These are phyloP conservation scores for Cenchrus fungigraminus DNA, from an alignment of 176 grass and related monocot species.

Conservation along the genomic window DNA sequence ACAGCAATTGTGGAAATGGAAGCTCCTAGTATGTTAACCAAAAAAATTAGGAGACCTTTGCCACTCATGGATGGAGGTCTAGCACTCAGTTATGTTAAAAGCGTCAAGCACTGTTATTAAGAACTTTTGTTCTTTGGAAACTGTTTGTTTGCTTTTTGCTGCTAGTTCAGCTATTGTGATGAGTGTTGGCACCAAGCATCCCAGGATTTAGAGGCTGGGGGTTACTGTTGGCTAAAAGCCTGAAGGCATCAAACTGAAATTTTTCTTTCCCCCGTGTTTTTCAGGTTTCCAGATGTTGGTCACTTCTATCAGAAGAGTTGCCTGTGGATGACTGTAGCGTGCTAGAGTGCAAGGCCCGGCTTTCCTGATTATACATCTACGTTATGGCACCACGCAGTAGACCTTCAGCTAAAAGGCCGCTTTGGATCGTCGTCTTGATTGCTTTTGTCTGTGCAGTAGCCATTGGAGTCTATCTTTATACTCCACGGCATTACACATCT, in stretches of 20 bases:
- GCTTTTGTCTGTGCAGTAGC: constrained; percentile 64
- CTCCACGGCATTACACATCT: constrained; percentile 60
- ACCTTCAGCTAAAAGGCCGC: constrained; percentile 75
- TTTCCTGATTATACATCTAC: constrained; percentile 29
- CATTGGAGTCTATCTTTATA: constrained; percentile 71
- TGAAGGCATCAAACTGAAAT: not conserved
- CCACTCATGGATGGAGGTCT: too few relatives aligned
- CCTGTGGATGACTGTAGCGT: constrained; percentile 42
- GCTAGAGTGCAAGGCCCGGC: constrained; percentile 46
- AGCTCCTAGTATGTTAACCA: not conserved
- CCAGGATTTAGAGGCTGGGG: too few relatives aligned
- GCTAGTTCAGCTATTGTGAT: too few relatives aligned
- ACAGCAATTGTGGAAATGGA: not conserved
- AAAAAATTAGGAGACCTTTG: not conserved
- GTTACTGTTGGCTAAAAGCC: not conserved
- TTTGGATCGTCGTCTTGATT: constrained; percentile 72
- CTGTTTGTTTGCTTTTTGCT: too few relatives aligned
- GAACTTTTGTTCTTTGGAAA: too few relatives aligned
- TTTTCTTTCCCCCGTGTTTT: not conserved
- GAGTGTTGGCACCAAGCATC: too few relatives aligned
- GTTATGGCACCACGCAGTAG: constrained; percentile 69
- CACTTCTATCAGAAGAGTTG: constrained; percentile 34
- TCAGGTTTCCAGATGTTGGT: constrained; percentile 30
- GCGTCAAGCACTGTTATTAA: too few relatives aligned
- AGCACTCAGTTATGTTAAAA: too few relatives aligned